Evolutionary conservation across 352 stramenopile genomes (phyloP), one percentile per base, ranked within the genome.

Genomic region (Globisporangium irregulare): DNA sequence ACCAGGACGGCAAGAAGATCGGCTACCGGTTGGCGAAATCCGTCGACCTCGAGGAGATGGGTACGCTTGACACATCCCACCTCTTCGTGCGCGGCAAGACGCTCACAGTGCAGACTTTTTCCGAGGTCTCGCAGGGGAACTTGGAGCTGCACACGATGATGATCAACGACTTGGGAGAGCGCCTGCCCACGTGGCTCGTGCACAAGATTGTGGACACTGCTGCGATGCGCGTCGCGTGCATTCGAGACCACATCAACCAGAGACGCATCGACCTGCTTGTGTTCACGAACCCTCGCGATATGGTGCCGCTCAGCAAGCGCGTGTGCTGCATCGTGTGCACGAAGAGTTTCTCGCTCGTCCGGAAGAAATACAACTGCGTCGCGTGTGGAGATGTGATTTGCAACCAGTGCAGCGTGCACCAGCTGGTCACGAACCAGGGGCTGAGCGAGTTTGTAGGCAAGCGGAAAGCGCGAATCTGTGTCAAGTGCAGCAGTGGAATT

Each of bases 351-450:
- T 93, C 87, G 24, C 78, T 94, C 25, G 83, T 94, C 51, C 78
- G 87, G 25, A 94, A 94, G 69, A 94, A 94, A 66, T 92, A 94
- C 73, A 92, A 92, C 61, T 94, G 87, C 64, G 82, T 77, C 15
- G 87, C 76, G 32, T 94, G 87, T 59, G 87, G 87, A 54, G 87
- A 94, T 38, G 87, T 94, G 43, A 89, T 94, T 51, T 94, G 87
- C 69, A 90, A 77, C 59, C 83, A 91, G 66, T 94, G 87, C 59
- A 91, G 83, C 59, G 77, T 94, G 15, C 76, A 89, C 24, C 79
- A 94, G 75, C 74, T 91, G n/a, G 82, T 94, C 53, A 82, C 81
- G 22, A 67, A 82, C 1, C 79, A 80, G 8, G 78, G 78, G n/a
- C 70, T 81, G 53, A 79, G 69, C 46, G 74, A 81, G 29, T 71